Base-by-base conservation (phyloP, 2,329 filamentous ascomycete genomes). In the Cytospora schulzeri region DNA sequence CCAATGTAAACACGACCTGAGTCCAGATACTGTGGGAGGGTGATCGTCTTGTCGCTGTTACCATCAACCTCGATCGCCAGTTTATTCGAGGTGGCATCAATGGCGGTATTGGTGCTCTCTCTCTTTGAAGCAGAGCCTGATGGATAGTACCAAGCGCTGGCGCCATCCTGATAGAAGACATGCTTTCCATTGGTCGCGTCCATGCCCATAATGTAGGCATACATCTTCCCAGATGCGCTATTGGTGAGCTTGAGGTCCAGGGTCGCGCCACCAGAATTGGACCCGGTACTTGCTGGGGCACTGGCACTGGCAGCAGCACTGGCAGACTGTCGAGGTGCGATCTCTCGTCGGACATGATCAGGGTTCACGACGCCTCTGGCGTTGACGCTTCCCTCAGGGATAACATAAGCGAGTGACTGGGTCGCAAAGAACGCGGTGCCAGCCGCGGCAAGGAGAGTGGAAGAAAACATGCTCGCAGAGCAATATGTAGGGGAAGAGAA, bases 191-290 rank as follows among this genome's bases (percentile, higher is more conserved):
- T 70, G 61, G 73, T 69, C 28, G 88, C 74, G 2, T 86, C 84
- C 24, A 81, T 79, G 17, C 88, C 88, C 6, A 85, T 91, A 71
- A 91, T 85, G 73, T 88, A 89, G 54, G 86, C 87, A 68, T 82
- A 89, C 7, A 88, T 81, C 24, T 78, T 80, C 64, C 75, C 76
- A 2, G 82, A 85, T 54, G 73, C 75, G 22, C 83, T 85, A 72
- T 89, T 89, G 66, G 81, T 77, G 11, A 89, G 74, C 12, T 80
- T 81, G 62, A 90, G 79, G 24, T 80, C 78, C 22, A 90, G 74
- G 41, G 14, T 11, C 45, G 52, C 31, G 22, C 17, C 22, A n/a
- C 52, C 52, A 15, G 52, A 28, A 17, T 22, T 22, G 52, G 28
- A 61, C 48, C 26, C 11, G 8, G 28, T 55, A 15, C 17, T 45